Evolutionary conservation across 257 asterid genomes (phyloP).

Genomic region (Cordia subcordata): DNA sequence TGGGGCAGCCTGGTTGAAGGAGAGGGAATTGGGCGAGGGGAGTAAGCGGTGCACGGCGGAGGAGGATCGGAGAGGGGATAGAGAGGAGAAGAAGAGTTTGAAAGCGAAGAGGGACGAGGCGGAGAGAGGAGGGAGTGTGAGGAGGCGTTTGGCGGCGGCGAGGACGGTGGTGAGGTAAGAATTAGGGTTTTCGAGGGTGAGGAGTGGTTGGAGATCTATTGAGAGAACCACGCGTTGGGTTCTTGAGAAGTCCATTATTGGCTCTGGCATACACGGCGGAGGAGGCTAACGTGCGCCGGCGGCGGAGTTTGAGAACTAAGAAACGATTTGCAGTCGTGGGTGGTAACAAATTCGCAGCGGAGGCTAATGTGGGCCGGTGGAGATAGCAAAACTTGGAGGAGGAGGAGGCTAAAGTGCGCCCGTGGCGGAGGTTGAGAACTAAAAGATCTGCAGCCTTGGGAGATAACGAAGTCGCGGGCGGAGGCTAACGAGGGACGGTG

Average conservation of each 20-base stretch:
- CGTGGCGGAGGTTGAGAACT: not conserved
- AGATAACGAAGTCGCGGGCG: not conserved
- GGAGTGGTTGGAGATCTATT: slow-evolving; percentile 75
- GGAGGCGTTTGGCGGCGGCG: slow-evolving; percentile 57
- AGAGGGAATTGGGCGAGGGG: slow-evolving; percentile 31
- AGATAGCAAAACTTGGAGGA: too few relatives aligned
- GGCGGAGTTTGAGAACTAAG: too few relatives aligned
- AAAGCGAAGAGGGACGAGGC: slow-evolving; percentile 60
- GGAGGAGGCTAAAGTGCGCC: slow-evolving; percentile 18
- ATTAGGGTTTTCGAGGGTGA: slow-evolving; percentile 39
- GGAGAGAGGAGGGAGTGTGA: slow-evolving; percentile 53
- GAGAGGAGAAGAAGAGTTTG: slow-evolving; percentile 77
- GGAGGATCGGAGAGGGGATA: slow-evolving; percentile 57
- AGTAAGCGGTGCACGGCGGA: slow-evolving; percentile 38
- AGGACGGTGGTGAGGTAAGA: slow-evolving; percentile 47
- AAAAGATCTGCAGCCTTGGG: too few relatives aligned
- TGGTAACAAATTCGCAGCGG: too few relatives aligned
- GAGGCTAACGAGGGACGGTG: not conserved
- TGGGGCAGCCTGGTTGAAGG: slow-evolving; percentile 33
- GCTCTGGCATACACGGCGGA: slow-evolving; percentile 33
- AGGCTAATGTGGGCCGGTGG: too few relatives aligned
- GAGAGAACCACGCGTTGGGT: slow-evolving; percentile 67
- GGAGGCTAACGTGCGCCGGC: slow-evolving; percentile 20
- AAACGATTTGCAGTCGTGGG: too few relatives aligned
- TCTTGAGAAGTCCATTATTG: slow-evolving; percentile 41